Base-by-base conservation (phyloP, 164 flowering plant genomes). In the Vitis labrusca region DNA sequence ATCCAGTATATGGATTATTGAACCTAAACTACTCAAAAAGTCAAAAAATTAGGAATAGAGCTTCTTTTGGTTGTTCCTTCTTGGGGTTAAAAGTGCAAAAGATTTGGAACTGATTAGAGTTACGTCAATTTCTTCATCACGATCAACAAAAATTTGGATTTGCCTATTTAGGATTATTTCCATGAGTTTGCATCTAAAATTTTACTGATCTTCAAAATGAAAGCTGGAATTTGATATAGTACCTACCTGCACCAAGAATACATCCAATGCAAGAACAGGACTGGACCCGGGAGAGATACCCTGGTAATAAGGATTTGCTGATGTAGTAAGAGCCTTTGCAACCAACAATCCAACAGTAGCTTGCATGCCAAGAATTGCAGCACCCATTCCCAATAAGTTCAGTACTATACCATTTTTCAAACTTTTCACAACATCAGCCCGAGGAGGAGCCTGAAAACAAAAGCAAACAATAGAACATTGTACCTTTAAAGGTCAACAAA, bases 191-290 rank as follows among this genome's bases (percentile, higher is more conserved):
- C 37, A 44, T 7, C 12, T 2, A 17, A 3, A n/a, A 17, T 29
- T 5, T 50, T 17, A 49, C 56, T 17, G 59, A 66, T 55, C 1
- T 44, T 12, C 4, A 11, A 17, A 30, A 13, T 2, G 32, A 50
- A 27, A 50, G 29, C 19, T 19, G 16, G 32, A 51, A 32, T 1
- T 12, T n/a, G 16, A 59, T 27, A 29, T 8, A 49, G 48, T 5
- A 12, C 27, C 13, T 87, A 96, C 99, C 99, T 96, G 99, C 63
- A 96, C 97, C 77, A 93, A 69, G 85, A 93, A 96, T 16, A 96
- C 98, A 82, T 93, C 99, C 82, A 93, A 83, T 52, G 97, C 97
- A 75, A 93, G 85, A 71, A 96, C 99, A 61, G 99, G 99, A 67
- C 86, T 96, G 64, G 67, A 79, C 9, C 98, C 98, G 71, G 97